Evolutionary conservation across 306 rosid genomes (phyloP).

Genomic region (Arachis stenosperma): DNA sequence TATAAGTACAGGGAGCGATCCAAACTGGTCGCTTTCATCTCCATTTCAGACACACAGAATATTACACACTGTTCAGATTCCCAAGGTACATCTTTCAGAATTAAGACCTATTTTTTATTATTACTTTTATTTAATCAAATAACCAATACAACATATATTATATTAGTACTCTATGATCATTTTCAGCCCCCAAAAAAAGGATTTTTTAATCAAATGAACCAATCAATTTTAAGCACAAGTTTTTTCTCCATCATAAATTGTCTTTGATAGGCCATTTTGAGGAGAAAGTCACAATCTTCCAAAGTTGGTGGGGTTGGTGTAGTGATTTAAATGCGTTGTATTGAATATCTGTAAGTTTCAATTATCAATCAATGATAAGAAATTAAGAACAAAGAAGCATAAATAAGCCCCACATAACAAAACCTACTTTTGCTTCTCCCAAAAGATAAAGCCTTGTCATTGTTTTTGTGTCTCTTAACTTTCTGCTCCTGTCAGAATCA

Average conservation of each 20-base stretch:
- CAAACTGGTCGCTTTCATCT: neutral
- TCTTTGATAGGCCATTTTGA: neutral
- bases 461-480: constrained; percentile 10
- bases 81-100: neutral
- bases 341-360: neutral
- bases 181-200: too few species aligned
- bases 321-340: neutral
- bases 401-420: neutral
- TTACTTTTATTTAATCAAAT: too few species aligned
- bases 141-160: too few species aligned
- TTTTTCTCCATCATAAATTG: neutral
- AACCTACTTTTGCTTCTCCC: neutral
- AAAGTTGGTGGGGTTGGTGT: neutral
- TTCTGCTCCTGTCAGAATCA: constrained; percentile 10
- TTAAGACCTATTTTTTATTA: neutral
- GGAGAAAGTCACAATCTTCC: neutral
- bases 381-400: neutral
- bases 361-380: neutral
- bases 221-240: too few species aligned
- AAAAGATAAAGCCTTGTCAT: constrained; percentile 21
- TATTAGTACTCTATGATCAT: too few species aligned
- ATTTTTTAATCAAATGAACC: too few species aligned
- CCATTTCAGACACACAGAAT: neutral
- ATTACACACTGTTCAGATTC: neutral
- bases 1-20: neutral